Percentiles rank a stretch among this genome's conserved stretches.
These are phyloP conservation scores for Ehretia macrophylla DNA, from an alignment of 257 asterid genomes.

Conservation along the genomic window DNA sequence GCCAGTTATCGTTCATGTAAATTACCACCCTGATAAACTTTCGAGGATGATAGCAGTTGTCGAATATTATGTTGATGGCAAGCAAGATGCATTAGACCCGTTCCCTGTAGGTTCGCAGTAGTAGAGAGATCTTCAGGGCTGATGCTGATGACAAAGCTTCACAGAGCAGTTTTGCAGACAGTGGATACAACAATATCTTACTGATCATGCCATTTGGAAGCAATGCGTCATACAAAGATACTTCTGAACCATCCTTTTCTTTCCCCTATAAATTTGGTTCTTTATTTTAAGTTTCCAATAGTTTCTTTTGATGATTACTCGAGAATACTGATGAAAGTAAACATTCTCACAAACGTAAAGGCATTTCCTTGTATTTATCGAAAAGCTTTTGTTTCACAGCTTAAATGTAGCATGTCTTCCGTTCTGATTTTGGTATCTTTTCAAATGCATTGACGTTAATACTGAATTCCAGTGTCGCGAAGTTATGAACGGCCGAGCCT, in stretches of 20 bases:
- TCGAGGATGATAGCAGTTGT: conserved; percentile 74
- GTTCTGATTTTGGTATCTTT: too few species aligned
- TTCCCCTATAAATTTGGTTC: background rate
- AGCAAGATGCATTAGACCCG: conserved; percentile 60
- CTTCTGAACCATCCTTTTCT: background rate
- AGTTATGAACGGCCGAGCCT: too few species aligned
- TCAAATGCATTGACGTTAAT: too few species aligned
- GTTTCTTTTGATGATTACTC: background rate
- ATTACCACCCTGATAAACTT: conserved; percentile 75
- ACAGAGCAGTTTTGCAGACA: background rate
- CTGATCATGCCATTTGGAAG: background rate
- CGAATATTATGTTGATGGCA: conserved; percentile 68
- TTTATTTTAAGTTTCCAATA: too few species aligned
- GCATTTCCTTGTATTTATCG: background rate
- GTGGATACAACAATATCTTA: background rate
- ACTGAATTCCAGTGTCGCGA: too few species aligned
- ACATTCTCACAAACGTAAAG: background rate
- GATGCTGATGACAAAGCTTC: background rate
- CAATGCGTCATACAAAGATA: background rate
- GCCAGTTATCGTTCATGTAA: conserved; percentile 77
- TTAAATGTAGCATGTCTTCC: too few species aligned
- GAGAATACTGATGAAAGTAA: background rate
- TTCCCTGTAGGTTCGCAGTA: conserved; percentile 71
- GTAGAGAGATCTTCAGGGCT: conserved; percentile 7
- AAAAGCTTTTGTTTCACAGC: background rate